Evolutionary conservation across 768 basidiomycete genomes (phyloP), one percentile per base, ranked within the genome.

Genomic region (Mrakia hoshinonis): DNA sequence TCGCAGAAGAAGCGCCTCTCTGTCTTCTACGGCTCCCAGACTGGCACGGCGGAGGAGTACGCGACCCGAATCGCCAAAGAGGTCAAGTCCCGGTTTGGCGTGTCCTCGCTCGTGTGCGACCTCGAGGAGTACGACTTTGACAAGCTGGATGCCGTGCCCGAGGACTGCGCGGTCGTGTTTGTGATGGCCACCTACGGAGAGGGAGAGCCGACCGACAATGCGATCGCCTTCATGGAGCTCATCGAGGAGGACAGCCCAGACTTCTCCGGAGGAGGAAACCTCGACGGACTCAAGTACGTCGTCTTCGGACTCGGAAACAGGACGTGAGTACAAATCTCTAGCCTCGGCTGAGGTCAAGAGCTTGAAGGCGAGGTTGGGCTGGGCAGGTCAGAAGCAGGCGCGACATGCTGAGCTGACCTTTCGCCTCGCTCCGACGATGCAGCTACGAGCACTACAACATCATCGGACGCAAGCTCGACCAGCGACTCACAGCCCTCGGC

Each of bases 111-210:
- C 68, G 95, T 99, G 20, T 96, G 93, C 77, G 95, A 99, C 78
- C 93, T 94, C 3, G 96, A 99, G 80, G 95, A 99, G 80, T 97
- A 97, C 79, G 96, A 98, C 78, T 97, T 98, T 78, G 92, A 94
- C 79, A 93, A 90, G 79, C 87, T 98, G 74, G 95, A 98, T 81
- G 84, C 88, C 78, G 79, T 97, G 36, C 91, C 96, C 0, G 89
- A 89, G 75, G 89, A 93, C 79, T 87, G 85, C 74, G 89, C 88
- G 24, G 91, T 87, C 69, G 87, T 99, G 80, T 98, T 99, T 78
- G 92, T 94, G 76, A 85, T 98, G 87, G 95, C 95, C 13, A 98
- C 95, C 15, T 99, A 99, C 76, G 95, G 95, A 74, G 95, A 99
- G 82, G 95, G 95, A 70, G 95, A 99, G 80, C 95, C 95, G 39